These are phyloP conservation scores for Hymenotorrendiella dingleyae DNA, from an alignment of 2,329 filamentous ascomycete species.

Conservation along the genomic window DNA sequence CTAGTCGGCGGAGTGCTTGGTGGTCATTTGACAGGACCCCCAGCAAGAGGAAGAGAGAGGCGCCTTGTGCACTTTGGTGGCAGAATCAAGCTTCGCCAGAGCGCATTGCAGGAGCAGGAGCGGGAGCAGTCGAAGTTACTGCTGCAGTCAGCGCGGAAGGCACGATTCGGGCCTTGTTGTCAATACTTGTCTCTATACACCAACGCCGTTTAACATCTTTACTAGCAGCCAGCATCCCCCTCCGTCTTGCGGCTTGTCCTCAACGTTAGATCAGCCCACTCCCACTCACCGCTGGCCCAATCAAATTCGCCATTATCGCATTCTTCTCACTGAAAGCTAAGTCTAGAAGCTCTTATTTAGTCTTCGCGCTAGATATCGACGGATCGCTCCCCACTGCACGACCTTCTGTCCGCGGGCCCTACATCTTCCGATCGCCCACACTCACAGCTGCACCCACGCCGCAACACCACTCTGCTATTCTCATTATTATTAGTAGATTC, in stretches of 20 bases:
- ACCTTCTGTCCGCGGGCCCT: not conserved
- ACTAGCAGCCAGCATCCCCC: not conserved
- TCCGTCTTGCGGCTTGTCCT: not conserved
- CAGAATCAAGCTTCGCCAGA: too few relatives aligned
- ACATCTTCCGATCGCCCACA: not conserved
- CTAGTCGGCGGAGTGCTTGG: too few relatives aligned
- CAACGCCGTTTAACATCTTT: too few relatives aligned
- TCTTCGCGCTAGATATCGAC: conserved; percentile 8
- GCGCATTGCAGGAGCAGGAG: too few relatives aligned
- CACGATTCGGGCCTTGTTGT: conserved; percentile 6
- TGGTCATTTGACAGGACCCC: too few relatives aligned
- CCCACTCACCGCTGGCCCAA: not conserved
- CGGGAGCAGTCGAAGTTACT: too few relatives aligned
- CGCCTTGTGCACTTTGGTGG: too few relatives aligned
- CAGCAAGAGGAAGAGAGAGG: too few relatives aligned
- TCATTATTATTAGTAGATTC: not conserved
- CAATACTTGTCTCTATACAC: too few relatives aligned
- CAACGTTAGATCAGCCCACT: not conserved
- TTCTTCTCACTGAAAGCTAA: not conserved
- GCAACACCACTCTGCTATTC: not conserved
- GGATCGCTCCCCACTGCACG: conserved; percentile 13
- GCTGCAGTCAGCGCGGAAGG: too few relatives aligned
- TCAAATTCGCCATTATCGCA: not conserved
- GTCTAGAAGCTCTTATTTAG: not conserved
- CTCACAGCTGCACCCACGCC: not conserved